Conservation (phyloP, 495 filamentous ascomycete genomes). For the Aspergillus ellipticus region DNA sequence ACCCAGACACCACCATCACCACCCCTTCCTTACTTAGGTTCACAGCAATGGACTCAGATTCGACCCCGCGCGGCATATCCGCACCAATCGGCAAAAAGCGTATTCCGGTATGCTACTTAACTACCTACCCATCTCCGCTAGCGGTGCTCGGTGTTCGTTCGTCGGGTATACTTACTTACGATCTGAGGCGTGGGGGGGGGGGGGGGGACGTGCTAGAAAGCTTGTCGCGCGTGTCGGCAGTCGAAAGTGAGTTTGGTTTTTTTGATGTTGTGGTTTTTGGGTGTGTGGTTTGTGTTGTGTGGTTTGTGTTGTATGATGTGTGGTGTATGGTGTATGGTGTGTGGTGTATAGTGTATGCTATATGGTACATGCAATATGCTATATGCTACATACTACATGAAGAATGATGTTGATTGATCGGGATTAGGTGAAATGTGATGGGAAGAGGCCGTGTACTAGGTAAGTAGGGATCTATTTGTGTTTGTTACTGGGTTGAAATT, state of each 20-base stretch:
- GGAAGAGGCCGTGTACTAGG: conserved; percentile 37
- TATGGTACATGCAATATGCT: too few species aligned
- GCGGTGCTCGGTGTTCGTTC: neutral
- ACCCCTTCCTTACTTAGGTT: neutral
- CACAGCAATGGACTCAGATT: conserved; percentile 25
- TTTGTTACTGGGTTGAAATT: too few species aligned
- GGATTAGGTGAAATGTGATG: conserved; percentile 41
- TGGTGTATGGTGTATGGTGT: too few species aligned
- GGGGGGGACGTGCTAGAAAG: conserved; percentile 32
- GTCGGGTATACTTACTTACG: neutral
- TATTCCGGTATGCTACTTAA: conserved; percentile 33
- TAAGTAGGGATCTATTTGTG: too few species aligned
- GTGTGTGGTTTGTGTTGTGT: too few species aligned
- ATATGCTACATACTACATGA: too few species aligned
- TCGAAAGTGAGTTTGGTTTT: conserved; percentile 26
- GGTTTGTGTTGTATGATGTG: too few species aligned
- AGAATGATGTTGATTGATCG: too few species aligned
- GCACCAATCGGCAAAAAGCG: conserved; percentile 34
- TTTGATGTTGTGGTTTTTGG: too few species aligned
- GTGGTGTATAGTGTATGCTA: too few species aligned
- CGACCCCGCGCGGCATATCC: conserved; percentile 23
- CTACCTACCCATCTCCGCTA: neutral
- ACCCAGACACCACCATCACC: neutral
- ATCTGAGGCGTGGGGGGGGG: neutral
- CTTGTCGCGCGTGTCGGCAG: conserved; percentile 35